Evolutionary conservation across 345 rosid species (phyloP).

Genomic region (Hibiscus trionum): DNA sequence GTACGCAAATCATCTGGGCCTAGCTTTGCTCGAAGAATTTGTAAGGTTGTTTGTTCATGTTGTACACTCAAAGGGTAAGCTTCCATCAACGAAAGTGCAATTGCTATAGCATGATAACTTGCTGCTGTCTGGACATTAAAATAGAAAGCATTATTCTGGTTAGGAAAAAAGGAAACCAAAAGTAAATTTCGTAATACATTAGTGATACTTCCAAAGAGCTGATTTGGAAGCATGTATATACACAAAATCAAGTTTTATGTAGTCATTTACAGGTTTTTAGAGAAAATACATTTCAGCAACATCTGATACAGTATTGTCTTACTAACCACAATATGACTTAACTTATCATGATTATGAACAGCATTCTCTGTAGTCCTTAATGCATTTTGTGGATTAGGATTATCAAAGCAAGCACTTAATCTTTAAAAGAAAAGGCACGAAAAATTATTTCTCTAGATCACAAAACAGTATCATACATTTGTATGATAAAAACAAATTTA

Average conservation of each 20-base stretch:
- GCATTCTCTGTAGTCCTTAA: background rate
- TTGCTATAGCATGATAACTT: slow-evolving; percentile 86
- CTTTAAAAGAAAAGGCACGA: background rate
- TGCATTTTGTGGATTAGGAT: background rate
- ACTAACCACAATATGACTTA: background rate
- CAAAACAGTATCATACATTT: background rate
- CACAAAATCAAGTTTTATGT: slow-evolving; percentile 4
- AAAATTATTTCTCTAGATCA: background rate
- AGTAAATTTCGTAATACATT: background rate
- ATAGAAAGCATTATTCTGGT: slow-evolving; percentile 14
- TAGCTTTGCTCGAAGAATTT: slow-evolving; percentile 86
- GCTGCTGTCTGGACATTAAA: slow-evolving; percentile 77
- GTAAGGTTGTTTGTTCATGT: slow-evolving; percentile 96
- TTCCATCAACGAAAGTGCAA: slow-evolving; percentile 49
- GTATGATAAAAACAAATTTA: background rate
- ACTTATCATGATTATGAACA: background rate
- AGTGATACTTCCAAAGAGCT: slow-evolving; percentile 4
- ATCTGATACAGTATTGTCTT: background rate
- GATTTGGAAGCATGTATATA: background rate
- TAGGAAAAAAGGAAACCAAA: background rate
- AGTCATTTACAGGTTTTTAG: background rate
- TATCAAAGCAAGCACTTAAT: background rate
- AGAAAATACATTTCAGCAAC: background rate
- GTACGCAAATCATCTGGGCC: slow-evolving; percentile 98
- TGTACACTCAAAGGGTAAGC: slow-evolving; percentile 96